These are phyloP conservation scores for Cardamine chenopodiifolia DNA, from an alignment of 345 rosid genomes.

Conservation along the genomic window DNA sequence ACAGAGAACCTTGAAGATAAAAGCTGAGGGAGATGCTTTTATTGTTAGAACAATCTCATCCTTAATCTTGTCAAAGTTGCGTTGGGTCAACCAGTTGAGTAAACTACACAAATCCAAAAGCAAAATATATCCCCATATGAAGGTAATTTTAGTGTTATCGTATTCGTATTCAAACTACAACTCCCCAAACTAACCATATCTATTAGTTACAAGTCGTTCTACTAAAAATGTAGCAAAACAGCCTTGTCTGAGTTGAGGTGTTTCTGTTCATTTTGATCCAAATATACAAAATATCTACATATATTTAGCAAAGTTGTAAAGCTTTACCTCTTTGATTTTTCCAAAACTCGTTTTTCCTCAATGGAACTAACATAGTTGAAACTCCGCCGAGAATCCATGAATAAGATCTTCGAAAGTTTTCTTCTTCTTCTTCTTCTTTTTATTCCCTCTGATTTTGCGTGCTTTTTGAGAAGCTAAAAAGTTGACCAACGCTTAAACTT, in stretches of 20 bases:
- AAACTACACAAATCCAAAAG: constrained; percentile 6
- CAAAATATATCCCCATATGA: no score
- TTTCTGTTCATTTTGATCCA: neutral
- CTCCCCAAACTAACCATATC: neutral
- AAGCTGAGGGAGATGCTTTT: constrained; percentile 9
- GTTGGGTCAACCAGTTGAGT: constrained; percentile 31
- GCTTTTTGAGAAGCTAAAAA: constrained; percentile 3
- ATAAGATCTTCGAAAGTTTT: neutral
- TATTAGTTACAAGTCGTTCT: neutral
- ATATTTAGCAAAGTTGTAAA: neutral
- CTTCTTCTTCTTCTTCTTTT: neutral
- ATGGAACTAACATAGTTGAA: neutral
- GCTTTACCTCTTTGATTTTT: neutral
- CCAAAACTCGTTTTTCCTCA: constrained; percentile 1
- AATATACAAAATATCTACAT: neutral
- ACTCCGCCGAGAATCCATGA: neutral
- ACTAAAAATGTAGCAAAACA: neutral
- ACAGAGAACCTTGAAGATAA: constrained; percentile 6
- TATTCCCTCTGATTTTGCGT: neutral
- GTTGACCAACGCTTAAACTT: neutral
- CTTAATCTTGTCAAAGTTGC: constrained; percentile 36
- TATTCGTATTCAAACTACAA: no score
- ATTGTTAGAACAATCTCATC: constrained; percentile 32
- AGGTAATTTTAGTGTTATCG: no score
- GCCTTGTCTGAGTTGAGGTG: neutral